Percentiles rank a stretch among this genome's conserved stretches.
Evolutionary conservation across 768 basidiomycete genomes (phyloP).

Genomic region (Galerina marginata): DNA sequence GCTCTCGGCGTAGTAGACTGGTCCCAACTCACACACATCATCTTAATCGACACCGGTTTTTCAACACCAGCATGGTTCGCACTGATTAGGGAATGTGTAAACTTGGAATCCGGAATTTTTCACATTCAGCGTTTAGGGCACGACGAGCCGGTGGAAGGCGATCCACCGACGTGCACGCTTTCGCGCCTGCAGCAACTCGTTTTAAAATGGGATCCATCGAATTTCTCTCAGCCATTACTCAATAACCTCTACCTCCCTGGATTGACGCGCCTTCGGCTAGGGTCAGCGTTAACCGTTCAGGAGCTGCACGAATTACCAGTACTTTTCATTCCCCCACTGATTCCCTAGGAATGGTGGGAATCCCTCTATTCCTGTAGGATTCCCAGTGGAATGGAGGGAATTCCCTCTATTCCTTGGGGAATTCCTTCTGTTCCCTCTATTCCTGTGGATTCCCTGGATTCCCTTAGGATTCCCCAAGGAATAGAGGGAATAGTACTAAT

Average conservation of each 20-base stretch:
- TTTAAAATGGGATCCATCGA: background rate
- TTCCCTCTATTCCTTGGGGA: no score
- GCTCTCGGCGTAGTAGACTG: background rate
- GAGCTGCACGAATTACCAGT: background rate
- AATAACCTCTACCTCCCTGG: background rate
- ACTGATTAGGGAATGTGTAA: background rate
- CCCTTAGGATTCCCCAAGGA: no score
- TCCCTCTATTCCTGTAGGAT: no score
- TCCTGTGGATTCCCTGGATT: no score
- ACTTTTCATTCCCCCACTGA: no score
- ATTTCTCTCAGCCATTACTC: background rate
- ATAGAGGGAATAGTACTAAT: no score
- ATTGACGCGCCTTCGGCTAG: background rate
- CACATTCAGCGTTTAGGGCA: background rate
- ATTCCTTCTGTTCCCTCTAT: no score
- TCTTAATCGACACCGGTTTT: background rate
- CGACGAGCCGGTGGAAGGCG: background rate
- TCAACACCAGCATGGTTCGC: background rate
- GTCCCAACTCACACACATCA: background rate
- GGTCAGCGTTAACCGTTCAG: background rate
- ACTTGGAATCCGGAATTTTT: background rate
- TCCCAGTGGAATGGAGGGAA: no score
- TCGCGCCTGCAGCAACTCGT: background rate
- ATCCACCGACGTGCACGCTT: background rate
- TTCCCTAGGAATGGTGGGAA: no score